phyloP scores from a whole-genome alignment of 2,329 filamentous ascomycete species.

The Colletotrichum somersetense region DNA sequence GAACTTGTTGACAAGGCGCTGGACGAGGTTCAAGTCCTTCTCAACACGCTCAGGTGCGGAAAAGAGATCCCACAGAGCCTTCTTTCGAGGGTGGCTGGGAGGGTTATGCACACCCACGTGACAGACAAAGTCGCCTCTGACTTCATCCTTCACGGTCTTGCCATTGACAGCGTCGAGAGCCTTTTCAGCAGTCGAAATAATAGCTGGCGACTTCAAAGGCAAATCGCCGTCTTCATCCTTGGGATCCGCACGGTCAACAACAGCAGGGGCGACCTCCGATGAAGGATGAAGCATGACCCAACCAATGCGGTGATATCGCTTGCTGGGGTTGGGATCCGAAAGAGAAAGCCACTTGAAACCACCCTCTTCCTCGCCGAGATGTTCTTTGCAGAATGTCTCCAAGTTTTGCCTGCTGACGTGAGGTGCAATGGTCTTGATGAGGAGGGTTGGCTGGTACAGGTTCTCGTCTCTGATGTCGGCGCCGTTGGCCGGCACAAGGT shows the following conservation, averaged over 20 bases:
- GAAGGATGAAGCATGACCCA: slow-evolving; percentile 96
- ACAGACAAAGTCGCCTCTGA: slow-evolving; percentile 95
- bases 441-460: slow-evolving; percentile 87
- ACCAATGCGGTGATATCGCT: slow-evolving; percentile 96
- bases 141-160: slow-evolving; percentile 95
- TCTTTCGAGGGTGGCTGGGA: slow-evolving; percentile 87
- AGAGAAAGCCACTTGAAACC: slow-evolving; percentile 97
- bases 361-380: slow-evolving; percentile 89
- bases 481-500: slow-evolving; percentile 85
- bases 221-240: slow-evolving; percentile 76
- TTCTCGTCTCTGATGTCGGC: slow-evolving; percentile 92
- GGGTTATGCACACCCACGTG: slow-evolving; percentile 97
- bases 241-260: slow-evolving; percentile 78
- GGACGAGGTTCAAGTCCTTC: slow-evolving; percentile 86
- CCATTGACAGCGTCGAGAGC: slow-evolving; percentile 95
- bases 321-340: slow-evolving; percentile 95
- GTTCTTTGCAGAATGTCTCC: slow-evolving; percentile 93
- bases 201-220: slow-evolving; percentile 65
- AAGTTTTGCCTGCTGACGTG: slow-evolving; percentile 95
- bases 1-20: slow-evolving; percentile 84
- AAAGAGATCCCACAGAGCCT: slow-evolving; percentile 96
- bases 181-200: slow-evolving; percentile 78
- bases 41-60: slow-evolving; percentile 94
- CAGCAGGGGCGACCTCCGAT: slow-evolving; percentile 67
- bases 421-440: slow-evolving; percentile 98